These are phyloP conservation scores for Lachnellula arida DNA, from an alignment of 2,329 filamentous ascomycete species.

Conservation along the genomic window DNA sequence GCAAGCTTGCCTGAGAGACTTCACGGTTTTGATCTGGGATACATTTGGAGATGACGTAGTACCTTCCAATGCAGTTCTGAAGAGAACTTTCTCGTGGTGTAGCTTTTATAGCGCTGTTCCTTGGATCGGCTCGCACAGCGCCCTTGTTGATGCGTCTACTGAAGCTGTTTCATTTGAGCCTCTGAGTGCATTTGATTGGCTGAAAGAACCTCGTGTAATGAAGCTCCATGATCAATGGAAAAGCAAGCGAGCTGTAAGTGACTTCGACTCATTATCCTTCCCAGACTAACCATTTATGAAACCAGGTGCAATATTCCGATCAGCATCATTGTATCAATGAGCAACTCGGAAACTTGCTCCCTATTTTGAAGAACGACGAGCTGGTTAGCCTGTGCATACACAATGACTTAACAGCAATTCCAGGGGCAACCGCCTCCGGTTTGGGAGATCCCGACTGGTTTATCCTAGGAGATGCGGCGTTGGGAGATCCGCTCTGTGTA, in stretches of 20 bases:
- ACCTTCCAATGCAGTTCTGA: slow-evolving; percentile 38
- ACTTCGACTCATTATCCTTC: neutral
- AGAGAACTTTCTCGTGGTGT: slow-evolving; percentile 41
- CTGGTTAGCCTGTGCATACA: slow-evolving; percentile 7
- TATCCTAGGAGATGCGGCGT: neutral
- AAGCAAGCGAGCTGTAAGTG: slow-evolving; percentile 22
- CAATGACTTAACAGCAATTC: neutral
- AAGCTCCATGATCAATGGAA: slow-evolving; percentile 39
- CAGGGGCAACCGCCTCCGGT: neutral
- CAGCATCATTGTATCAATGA: neutral
- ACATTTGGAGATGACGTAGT: slow-evolving; percentile 36
- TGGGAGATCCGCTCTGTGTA: slow-evolving; percentile 33
- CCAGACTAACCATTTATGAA: neutral
- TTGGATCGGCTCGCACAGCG: slow-evolving; percentile 38
- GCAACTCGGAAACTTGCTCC: slow-evolving; percentile 3
- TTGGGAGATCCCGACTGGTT: slow-evolving; percentile 1
- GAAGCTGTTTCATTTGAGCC: slow-evolving; percentile 35
- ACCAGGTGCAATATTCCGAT: slow-evolving; percentile 3
- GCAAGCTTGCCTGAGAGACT: slow-evolving; percentile 40
- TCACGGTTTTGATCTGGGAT: slow-evolving; percentile 42
- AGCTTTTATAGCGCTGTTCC: slow-evolving; percentile 41
- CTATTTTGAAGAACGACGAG: neutral
- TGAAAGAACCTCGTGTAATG: slow-evolving; percentile 43
- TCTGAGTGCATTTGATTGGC: slow-evolving; percentile 42
- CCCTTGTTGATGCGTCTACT: slow-evolving; percentile 34